phyloP scores from a whole-genome alignment of 768 basidiomycete species.

The Fibroporia radiculosa region DNA sequence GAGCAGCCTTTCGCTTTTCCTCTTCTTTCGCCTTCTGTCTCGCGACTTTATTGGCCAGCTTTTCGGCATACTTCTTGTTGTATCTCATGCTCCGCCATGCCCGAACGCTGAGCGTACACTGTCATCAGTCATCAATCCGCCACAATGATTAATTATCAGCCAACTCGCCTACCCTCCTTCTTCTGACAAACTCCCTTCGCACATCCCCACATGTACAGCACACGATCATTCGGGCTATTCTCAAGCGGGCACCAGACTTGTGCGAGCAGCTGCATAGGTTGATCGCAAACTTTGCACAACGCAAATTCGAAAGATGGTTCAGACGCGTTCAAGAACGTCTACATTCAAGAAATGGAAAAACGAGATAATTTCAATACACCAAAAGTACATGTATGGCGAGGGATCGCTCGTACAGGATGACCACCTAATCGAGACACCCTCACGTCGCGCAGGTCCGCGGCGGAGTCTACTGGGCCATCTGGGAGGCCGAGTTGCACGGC shows the following conservation, averaged over 20 bases:
- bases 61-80: constrained; percentile 69
- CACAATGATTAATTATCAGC: neutral
- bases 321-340: constrained; percentile 66
- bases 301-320: constrained; percentile 64
- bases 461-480: constrained; percentile 57
- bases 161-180: constrained; percentile 61
- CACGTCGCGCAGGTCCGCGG: constrained; percentile 59
- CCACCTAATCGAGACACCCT: constrained; percentile 89
- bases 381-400: constrained; percentile 36
- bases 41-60: constrained; percentile 51
- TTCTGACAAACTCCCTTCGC: constrained; percentile 61
- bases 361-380: constrained; percentile 32
- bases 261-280: constrained; percentile 73
- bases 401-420: constrained; percentile 72
- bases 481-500: constrained; percentile 74
- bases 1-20: constrained; percentile 28
- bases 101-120: constrained; percentile 48
- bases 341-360: constrained; percentile 2
- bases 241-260: constrained; percentile 92
- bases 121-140: constrained; percentile 1
- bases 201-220: constrained; percentile 83
- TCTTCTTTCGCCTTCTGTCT: constrained; percentile 30
- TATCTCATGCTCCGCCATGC: constrained; percentile 73
- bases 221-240: constrained; percentile 76
- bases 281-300: constrained; percentile 62